phyloP scores from a whole-genome alignment of 257 asterid species.

The Solanum sejunctum region DNA sequence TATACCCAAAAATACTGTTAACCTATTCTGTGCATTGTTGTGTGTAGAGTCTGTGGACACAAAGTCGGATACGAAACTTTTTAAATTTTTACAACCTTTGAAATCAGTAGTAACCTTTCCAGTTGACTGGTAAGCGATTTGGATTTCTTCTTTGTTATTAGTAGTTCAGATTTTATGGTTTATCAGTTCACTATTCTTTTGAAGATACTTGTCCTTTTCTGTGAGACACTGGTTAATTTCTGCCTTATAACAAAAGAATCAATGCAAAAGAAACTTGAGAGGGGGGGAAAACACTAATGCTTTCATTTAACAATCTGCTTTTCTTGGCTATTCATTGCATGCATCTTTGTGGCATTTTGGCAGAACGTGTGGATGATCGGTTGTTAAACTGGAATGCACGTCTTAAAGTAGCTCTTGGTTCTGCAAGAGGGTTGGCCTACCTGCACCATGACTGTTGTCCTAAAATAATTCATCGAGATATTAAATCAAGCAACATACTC shows the following conservation, averaged over 20 bases:
- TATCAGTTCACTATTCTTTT: neutral
- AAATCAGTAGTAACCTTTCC: neutral
- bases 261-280: neutral
- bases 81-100: neutral
- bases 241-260: neutral
- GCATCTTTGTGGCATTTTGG: neutral
- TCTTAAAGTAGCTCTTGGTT: slow-evolving; percentile 70
- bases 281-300: neutral
- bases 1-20: neutral
- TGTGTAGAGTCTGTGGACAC: neutral
- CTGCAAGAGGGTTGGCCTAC: slow-evolving; percentile 93
- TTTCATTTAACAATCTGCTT: neutral
- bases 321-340: neutral
- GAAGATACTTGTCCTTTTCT: neutral
- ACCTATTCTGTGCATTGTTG: neutral
- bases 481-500: slow-evolving; percentile 88
- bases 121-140: neutral
- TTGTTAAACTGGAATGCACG: slow-evolving; percentile 75
- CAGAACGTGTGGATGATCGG: slow-evolving; percentile 34
- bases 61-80: too few relatives aligned
- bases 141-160: neutral
- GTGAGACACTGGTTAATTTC: neutral
- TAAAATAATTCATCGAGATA: slow-evolving; percentile 79
- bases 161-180: neutral
- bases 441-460: slow-evolving; percentile 90